Evolutionary conservation across 2,329 filamentous ascomycete genomes (phyloP).

Genomic region (Sporothrix brasiliensis): DNA sequence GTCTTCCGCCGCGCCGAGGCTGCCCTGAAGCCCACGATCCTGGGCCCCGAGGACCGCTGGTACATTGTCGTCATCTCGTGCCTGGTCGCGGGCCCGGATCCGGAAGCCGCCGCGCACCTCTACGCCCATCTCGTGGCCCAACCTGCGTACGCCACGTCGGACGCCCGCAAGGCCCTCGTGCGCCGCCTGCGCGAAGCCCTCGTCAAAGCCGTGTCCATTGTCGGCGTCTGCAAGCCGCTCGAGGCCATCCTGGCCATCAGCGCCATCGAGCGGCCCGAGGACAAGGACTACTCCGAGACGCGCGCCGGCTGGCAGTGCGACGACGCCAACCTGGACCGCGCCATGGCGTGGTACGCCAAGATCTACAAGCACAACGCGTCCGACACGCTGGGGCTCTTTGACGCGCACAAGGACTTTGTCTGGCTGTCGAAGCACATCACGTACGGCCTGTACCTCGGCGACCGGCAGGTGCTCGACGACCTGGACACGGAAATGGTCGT

Average conservation of each 20-base stretch:
- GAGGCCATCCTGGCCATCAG: constrained; percentile 62
- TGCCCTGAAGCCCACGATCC: constrained; percentile 28
- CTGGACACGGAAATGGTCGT: constrained; percentile 60
- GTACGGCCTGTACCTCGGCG: constrained; percentile 61
- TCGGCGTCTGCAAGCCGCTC: constrained; percentile 65
- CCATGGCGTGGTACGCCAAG: constrained; percentile 58
- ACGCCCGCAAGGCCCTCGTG: constrained; percentile 52
- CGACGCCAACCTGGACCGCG: constrained; percentile 56
- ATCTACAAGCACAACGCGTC: constrained; percentile 57
- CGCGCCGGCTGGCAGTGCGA: constrained; percentile 63
- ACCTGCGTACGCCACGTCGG: constrained; percentile 49
- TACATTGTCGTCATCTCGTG: constrained; percentile 43
- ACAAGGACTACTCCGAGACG: constrained; percentile 58
- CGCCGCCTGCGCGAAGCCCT: constrained; percentile 60
- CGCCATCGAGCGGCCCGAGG: constrained; percentile 54
- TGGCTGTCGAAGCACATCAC: constrained; percentile 60
- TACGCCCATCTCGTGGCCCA: constrained; percentile 59
- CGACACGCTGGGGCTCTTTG: constrained; percentile 44
- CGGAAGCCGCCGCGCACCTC: constrained; percentile 55
- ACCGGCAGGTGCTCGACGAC: constrained; percentile 57
- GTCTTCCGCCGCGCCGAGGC: constrained; percentile 34
- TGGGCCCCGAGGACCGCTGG: constrained; percentile 36
- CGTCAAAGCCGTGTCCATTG: constrained; percentile 59
- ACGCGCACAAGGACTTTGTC: constrained; percentile 47
- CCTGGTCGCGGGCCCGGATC: constrained; percentile 55